phyloP scores from a whole-genome alignment of 2,329 filamentous ascomycete species.

The Ceratocystis diversiconidia region DNA sequence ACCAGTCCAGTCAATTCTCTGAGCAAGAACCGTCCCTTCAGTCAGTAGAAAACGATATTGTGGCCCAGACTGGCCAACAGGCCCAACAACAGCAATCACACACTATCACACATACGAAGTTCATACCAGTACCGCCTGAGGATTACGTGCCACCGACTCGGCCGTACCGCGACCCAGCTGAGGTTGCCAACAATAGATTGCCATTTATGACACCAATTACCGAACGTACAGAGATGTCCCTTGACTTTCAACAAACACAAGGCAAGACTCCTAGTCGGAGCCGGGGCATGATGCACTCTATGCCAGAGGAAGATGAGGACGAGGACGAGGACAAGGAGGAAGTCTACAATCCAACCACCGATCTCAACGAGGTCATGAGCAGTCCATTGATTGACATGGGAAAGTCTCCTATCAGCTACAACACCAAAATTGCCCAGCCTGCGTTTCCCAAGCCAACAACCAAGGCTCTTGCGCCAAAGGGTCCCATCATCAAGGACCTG shows the following conservation, averaged over 20 bases:
- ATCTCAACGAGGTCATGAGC: constrained; percentile 30
- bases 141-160: constrained; percentile 69
- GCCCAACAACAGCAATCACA: constrained; percentile 22
- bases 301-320: constrained; percentile 23
- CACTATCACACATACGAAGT: constrained; percentile 48
- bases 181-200: constrained; percentile 75
- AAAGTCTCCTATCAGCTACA: constrained; percentile 32
- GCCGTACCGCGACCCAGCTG: constrained; percentile 65
- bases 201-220: constrained; percentile 99
- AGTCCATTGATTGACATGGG: constrained; percentile 60
- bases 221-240: constrained; percentile 80
- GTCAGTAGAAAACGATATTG: not conserved
- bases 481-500: constrained; percentile 62
- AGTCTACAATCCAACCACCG: constrained; percentile 24
- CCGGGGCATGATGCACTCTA: constrained; percentile 22
- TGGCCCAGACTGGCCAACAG: not conserved
- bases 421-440: constrained; percentile 28
- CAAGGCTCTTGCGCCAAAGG: constrained; percentile 38
- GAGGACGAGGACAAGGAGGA: constrained; percentile 21
- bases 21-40: constrained; percentile 12
- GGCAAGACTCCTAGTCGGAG: constrained; percentile 64
- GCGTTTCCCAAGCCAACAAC: constrained; percentile 19
- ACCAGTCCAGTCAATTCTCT: constrained; percentile 20
- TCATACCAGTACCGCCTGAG: constrained; percentile 68
- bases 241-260: constrained; percentile 48